phyloP scores from a whole-genome alignment of 257 asterid genomes.

The Scutellaria minor region DNA sequence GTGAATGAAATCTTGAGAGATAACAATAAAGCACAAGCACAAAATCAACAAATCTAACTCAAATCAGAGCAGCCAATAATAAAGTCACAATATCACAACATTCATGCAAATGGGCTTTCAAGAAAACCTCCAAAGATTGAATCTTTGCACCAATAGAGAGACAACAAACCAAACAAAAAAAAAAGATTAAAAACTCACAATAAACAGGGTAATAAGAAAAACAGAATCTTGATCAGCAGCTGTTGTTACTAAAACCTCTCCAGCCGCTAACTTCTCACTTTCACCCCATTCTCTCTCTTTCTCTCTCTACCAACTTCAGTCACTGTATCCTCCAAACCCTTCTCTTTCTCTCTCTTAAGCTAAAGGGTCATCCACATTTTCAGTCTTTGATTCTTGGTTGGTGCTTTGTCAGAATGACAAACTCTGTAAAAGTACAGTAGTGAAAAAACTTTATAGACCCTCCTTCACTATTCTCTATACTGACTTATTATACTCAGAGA shows the following conservation, averaged over 20 bases:
- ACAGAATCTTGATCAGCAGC: conserved; percentile 69
- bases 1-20: conserved; percentile 23
- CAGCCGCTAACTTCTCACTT: conserved; percentile 57
- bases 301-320: conserved; percentile 22
- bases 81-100: conserved; percentile 25
- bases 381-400: conserved; percentile 40
- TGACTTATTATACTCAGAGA: too few species aligned
- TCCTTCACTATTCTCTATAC: background rate
- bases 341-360: conserved; percentile 32
- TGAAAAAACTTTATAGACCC: conserved; percentile 43
- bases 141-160: conserved; percentile 33
- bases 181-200: conserved; percentile 43
- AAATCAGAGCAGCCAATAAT: conserved; percentile 27
- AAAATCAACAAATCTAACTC: conserved; percentile 7
- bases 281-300: conserved; percentile 56
- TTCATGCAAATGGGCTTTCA: conserved; percentile 41
- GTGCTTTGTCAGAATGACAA: conserved; percentile 48
- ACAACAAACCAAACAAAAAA: conserved; percentile 23
- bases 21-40: background rate
- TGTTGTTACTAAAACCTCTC: conserved; percentile 49
- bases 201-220: conserved; percentile 22
- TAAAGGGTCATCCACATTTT: conserved; percentile 34
- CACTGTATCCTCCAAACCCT: conserved; percentile 19
- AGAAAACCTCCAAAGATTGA: conserved; percentile 35
- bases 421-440: conserved; percentile 44